These are phyloP conservation scores for Martiniozyma abietophila DNA, from an alignment of 805 yeast genomes.

Conservation along the genomic window DNA sequence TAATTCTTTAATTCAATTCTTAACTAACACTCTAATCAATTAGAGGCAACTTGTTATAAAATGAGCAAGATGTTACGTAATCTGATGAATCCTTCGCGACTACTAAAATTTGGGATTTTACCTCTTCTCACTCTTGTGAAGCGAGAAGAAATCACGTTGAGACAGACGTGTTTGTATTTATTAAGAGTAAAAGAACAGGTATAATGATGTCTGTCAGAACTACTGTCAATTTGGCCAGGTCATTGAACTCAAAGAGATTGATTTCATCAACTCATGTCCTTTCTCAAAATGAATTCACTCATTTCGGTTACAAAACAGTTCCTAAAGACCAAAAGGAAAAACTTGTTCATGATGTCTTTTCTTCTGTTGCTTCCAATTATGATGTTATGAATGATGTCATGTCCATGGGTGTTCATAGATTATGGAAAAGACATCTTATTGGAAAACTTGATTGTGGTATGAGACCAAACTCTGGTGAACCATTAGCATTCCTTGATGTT, in stretches of 20 bases:
- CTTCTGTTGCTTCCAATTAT: slow-evolving; percentile 88
- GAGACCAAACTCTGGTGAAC: slow-evolving; percentile 70
- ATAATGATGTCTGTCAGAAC: neutral
- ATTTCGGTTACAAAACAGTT: slow-evolving; percentile 85
- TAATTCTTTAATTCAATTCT: too few species aligned
- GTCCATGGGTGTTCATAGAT: slow-evolving; percentile 90
- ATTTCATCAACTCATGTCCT: slow-evolving; percentile 4
- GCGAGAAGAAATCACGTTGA: neutral
- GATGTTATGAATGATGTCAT: slow-evolving; percentile 97
- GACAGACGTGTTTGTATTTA: too few species aligned
- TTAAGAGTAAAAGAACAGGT: too few species aligned
- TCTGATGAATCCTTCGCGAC: too few species aligned
- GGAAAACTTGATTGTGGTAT: slow-evolving; percentile 84
- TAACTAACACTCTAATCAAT: too few species aligned
- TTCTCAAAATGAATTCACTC: slow-evolving; percentile 39
- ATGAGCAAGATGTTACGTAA: too few species aligned
- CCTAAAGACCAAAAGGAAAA: slow-evolving; percentile 72
- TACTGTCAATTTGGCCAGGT: neutral
- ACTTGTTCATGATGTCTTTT: slow-evolving; percentile 77
- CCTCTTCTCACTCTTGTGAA: too few species aligned
- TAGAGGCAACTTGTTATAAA: too few species aligned
- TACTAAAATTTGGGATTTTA: too few species aligned
- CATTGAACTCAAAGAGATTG: too few species aligned
- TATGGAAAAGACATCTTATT: slow-evolving; percentile 92
- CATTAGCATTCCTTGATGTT: slow-evolving; percentile 84